phyloP scores from a whole-genome alignment of 345 rosid species.

The Trapa incisa region DNA sequence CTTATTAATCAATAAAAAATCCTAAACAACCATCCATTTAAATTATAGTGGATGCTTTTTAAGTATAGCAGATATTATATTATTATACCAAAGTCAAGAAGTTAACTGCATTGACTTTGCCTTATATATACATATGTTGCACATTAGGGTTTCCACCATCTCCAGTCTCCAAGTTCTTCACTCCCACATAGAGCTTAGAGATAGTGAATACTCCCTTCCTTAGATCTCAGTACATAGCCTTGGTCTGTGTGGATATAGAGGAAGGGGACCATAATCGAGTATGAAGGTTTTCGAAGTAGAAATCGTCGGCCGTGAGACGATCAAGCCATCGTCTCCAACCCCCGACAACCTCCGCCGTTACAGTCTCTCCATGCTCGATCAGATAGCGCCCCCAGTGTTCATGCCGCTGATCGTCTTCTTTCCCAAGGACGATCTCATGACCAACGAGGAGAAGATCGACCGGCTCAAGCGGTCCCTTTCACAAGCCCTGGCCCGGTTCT shows the following conservation, averaged over 20 bases:
- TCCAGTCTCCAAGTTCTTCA: not conserved
- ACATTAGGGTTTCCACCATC: not conserved
- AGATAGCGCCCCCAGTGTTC: slow-evolving; percentile 20
- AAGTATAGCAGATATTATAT: no score
- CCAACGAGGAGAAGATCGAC: slow-evolving; percentile 2
- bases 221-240: no score
- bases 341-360: slow-evolving; percentile 19
- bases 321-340: slow-evolving; percentile 33
- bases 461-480: slow-evolving; percentile 17
- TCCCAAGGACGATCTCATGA: slow-evolving; percentile 3
- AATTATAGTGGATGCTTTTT: no score
- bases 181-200: not conserved
- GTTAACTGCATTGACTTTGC: not conserved
- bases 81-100: not conserved
- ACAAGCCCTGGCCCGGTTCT: slow-evolving; percentile 11
- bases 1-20: no score
- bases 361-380: slow-evolving; percentile 28
- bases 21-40: no score
- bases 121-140: not conserved
- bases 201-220: no score
- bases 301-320: slow-evolving; percentile 13
- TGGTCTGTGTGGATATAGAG: no score
- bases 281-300: slow-evolving; percentile 17
- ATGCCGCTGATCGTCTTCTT: slow-evolving; percentile 26
- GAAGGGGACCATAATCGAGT: not conserved